These are phyloP conservation scores for Petrea volubilis DNA, from an alignment of 257 asterid species.

Conservation along the genomic window DNA sequence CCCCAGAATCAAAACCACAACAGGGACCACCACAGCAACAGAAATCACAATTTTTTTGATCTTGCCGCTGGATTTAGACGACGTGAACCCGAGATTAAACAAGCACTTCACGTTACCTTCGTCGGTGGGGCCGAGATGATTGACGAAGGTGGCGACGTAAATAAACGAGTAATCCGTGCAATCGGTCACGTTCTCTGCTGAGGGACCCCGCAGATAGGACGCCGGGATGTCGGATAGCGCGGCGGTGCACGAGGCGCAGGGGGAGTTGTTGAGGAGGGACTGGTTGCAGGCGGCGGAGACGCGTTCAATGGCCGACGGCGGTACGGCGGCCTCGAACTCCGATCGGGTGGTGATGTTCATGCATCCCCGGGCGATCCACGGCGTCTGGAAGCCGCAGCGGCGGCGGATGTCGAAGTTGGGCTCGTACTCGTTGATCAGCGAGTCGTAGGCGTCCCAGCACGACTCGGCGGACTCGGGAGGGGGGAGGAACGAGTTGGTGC, in stretches of 20 bases:
- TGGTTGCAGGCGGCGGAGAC: constrained; percentile 57
- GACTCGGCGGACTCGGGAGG: constrained; percentile 54
- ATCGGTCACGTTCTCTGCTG: constrained; percentile 62
- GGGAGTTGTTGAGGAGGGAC: constrained; percentile 61
- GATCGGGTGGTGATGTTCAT: constrained; percentile 66
- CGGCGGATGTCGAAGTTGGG: constrained; percentile 48
- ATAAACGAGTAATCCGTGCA: constrained; percentile 63
- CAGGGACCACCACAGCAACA: constrained; percentile 34
- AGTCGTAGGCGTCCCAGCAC: constrained; percentile 60
- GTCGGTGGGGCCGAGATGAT: constrained; percentile 65
- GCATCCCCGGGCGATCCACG: constrained; percentile 76
- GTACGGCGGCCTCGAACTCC: constrained; percentile 58
- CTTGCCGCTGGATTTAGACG: constrained; percentile 24
- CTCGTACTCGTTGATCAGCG: constrained; percentile 40
- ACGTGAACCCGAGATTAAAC: constrained; percentile 54
- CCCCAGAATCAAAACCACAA: constrained; percentile 27
- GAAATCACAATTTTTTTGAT: constrained; percentile 33
- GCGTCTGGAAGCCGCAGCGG: constrained; percentile 64
- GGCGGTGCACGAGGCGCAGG: constrained; percentile 79
- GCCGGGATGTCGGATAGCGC: constrained; percentile 58
- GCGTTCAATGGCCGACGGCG: constrained; percentile 31
- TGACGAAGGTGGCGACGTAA: constrained; percentile 71
- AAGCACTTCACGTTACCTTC: constrained; percentile 70
- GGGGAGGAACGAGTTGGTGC: constrained; percentile 59
- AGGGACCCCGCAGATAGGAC: constrained; percentile 46